Evolutionary conservation across 352 stramenopile species (phyloP).

Genomic region (Blastocystis sp.): DNA sequence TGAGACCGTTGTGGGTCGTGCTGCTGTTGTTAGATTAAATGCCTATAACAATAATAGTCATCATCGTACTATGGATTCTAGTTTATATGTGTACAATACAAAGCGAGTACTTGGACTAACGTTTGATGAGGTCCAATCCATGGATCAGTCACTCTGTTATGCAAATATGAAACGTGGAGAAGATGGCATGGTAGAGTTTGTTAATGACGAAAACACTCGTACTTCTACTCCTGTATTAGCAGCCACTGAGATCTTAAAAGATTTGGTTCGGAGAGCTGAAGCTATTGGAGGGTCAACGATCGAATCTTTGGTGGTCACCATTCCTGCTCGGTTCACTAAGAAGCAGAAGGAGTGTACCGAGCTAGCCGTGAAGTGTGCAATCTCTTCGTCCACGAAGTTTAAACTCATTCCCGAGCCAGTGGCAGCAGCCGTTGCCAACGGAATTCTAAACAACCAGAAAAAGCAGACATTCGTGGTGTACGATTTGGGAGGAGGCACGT

Average conservation of each 20-base stretch:
- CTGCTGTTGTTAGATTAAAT: no score
- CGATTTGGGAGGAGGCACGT: slow-evolving; percentile 80
- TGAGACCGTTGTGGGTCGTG: not conserved
- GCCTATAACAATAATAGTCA: no score
- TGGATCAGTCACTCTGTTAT: not conserved
- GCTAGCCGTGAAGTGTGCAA: not conserved
- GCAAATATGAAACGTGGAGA: not conserved
- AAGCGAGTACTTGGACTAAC: not conserved
- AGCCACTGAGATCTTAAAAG: not conserved
- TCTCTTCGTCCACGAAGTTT: not conserved
- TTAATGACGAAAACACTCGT: not conserved
- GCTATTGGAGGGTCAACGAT: not conserved
- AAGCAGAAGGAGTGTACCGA: not conserved
- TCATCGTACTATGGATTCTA: no score
- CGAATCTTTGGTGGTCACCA: not conserved
- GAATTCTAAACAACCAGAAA: slow-evolving; percentile 64
- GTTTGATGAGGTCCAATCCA: not conserved
- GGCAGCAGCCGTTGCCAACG: slow-evolving; percentile 76
- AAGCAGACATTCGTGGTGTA: slow-evolving; percentile 74
- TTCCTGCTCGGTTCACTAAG: not conserved
- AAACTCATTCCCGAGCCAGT: slow-evolving; percentile 62
- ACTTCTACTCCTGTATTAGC: not conserved
- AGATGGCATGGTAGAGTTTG: not conserved
- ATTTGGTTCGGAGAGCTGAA: not conserved
- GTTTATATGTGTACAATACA: not conserved